Base-by-base conservation (phyloP, 495 filamentous ascomycete species). In the Hypoxylon fuscum region DNA sequence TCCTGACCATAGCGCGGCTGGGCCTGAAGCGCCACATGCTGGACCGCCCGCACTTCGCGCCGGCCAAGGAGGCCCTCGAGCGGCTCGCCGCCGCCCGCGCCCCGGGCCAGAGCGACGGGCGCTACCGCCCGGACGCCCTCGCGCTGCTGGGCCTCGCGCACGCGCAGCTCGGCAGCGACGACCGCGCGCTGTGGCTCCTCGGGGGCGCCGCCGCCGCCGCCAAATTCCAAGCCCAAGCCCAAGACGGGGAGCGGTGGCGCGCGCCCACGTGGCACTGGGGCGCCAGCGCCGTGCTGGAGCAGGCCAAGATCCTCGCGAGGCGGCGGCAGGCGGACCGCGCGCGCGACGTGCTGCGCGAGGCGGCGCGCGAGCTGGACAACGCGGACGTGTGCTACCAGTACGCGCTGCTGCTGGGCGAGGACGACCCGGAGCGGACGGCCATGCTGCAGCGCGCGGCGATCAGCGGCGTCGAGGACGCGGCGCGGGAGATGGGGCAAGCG, bases 181-280 rank as follows among this genome's bases (percentile, higher is more conserved):
- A 42, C 18, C 31, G 42, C 2, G 65, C 58, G 17, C 44, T 61
- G 10, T 52, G 44, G 7, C 49, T 54, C 35, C 55, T 66, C 42
- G 38, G 18, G 7, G 41, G 25, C 1, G 53, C 46, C 0, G 18
- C n/a, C n/a, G n/a, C n/a, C n/a, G n/a, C n/a, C n/a, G n/a, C n/a
- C n/a, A n/a, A n/a, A n/a, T n/a, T n/a, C n/a, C n/a, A n/a, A n/a
- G n/a, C n/a, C n/a, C n/a, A n/a, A n/a, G n/a, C n/a, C n/a, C n/a
- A n/a, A n/a, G n/a, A n/a, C n/a, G n/a, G n/a, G n/a, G n/a, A n/a
- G n/a, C n/a, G n/a, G n/a, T n/a, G n/a, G n/a, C n/a, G n/a, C n/a
- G n/a, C n/a, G n/a, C n/a, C n/a, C 11, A 12, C 29, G 12, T 80
- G 76, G 76, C 55, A 62, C 25, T 72, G 68, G 65, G 71, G 74